Base-by-base conservation (phyloP, 1,284 basidiomycete genomes). In the Moesziomyces sp. region DNA sequence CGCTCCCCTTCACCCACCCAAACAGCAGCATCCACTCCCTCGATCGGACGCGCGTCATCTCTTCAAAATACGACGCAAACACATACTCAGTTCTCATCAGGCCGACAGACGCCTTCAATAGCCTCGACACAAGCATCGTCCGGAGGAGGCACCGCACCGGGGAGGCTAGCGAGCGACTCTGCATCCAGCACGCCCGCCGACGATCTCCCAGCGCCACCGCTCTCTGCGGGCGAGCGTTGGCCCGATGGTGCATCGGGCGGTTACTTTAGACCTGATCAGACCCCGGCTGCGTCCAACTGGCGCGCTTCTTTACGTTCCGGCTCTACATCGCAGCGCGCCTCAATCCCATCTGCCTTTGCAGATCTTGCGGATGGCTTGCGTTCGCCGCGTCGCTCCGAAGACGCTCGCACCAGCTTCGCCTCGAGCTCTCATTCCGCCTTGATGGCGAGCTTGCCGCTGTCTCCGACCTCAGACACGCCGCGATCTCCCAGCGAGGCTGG, bases 381-480 rank as follows among this genome's bases (percentile, higher is more conserved):
- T 18, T 14, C 58, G 14, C 9, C 28, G 10, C 50, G 65, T 21
- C 58, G 58, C 0, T 35, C 44, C 21, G 46, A 23, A 42, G 56
- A 57, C 26, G 53, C 62, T 7, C 57, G 70, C 6, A 18, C 11
- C 33, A 61, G 58, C 49, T 65, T 65, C 38, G 65, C 50, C 13
- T 58, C 54, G 18, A 59, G 57, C 30, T 49, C 48, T 3, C 46
- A 59, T 8, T 56, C 66, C 1, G 33, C 53, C 3, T 24, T 51
- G 26, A 54, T 52, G 2, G 56, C 50, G 5, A 48, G 40, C 23
- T 52, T 58, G 26, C 59, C 67, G 21, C 35, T 67, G 2, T 75
- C 67, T 11, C 67, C 63, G 3, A 55, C 58, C 9, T 67, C 67
- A 1, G 72, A 70, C 21, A 52, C 55, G 7, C 68, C 67, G 8